phyloP scores from a whole-genome alignment of 345 rosid species.

The Leavenworthia alabamica region DNA sequence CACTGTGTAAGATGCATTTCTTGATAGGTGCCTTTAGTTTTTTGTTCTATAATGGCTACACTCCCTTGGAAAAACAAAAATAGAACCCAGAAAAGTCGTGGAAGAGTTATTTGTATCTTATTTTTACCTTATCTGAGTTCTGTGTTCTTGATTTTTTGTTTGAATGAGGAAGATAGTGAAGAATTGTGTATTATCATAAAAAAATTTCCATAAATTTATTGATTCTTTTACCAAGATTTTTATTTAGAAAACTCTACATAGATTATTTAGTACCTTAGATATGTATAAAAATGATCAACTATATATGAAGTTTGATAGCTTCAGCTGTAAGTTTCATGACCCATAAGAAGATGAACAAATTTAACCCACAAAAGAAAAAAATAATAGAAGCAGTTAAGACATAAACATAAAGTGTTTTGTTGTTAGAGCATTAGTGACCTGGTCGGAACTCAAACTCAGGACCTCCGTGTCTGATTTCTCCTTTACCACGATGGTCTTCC shows the following conservation, averaged over 20 bases:
- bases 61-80: not conserved
- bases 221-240: conserved; percentile 9
- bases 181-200: conserved; percentile 14
- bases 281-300: not conserved
- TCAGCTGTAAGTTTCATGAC: conserved; percentile 7
- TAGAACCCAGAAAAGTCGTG: conserved; percentile 14
- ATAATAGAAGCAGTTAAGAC: not conserved
- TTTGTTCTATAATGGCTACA: conserved; percentile 15
- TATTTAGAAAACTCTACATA: not conserved
- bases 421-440: conserved; percentile 15
- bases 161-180: conserved; percentile 14
- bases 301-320: conserved; percentile 14
- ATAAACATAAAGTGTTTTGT: conserved; percentile 6
- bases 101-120: not conserved
- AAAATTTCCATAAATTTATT: conserved; percentile 9
- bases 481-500: conserved; percentile 21
- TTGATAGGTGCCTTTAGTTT: conserved; percentile 28
- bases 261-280: conserved; percentile 5
- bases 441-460: conserved; percentile 27
- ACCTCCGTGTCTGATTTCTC: conserved; percentile 20
- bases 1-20: conserved; percentile 14
- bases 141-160: conserved; percentile 12
- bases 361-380: not conserved
- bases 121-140: not conserved
- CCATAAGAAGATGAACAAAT: not conserved